Evolutionary conservation across 805 yeast species (phyloP), one percentile per base, ranked within the genome.

Genomic region (Metschnikowia henanensis): DNA sequence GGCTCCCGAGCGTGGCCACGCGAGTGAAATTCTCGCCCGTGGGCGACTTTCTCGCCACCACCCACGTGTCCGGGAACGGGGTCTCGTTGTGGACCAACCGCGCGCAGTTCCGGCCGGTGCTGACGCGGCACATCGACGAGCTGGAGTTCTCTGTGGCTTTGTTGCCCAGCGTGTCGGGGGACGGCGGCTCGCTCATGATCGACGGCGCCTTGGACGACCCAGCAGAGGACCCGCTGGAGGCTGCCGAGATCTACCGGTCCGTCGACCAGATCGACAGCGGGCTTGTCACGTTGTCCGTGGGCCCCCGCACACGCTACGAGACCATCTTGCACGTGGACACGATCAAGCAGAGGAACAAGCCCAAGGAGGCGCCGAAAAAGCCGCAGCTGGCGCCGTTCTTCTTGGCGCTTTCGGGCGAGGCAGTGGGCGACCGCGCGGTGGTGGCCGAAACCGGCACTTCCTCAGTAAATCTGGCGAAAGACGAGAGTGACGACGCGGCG

Each of bases 11-110:
- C 53, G 91, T 90, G n/a, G 95, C 85, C 3, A 89, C 97, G 0
- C 72, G 78, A 41, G 72, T 95, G 25, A 80, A 83, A 57, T 78
- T 94, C 51, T 87, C 97, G 13, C 95, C 95, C 2, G 74, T 81
- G 43, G 96, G 96, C 34, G 97, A 94, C 54, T 80, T 83, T 63
- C 73, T 94, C 44, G 98, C 97, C 1, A 91, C 98, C 0, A 75
- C 95, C 0, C 98, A 94, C 65, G 97, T 90, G 16, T 74, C 80
- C 18, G 95, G 94, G 9, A 84, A 86, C 47, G 99, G 99, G 22
- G 83, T 94, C 46, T 81, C 87, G 40, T 69, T 95, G 44, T 94
- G 99, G 99, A 85, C 95, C 6, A 89, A 91, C 62, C 76, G 83
- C 56, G 81, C 97, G 0, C 96, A 89, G 65, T 90, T 91, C 64